Evolutionary conservation across 176 grass and related monocot genomes (phyloP).

Genomic region (Carex kokanica): DNA sequence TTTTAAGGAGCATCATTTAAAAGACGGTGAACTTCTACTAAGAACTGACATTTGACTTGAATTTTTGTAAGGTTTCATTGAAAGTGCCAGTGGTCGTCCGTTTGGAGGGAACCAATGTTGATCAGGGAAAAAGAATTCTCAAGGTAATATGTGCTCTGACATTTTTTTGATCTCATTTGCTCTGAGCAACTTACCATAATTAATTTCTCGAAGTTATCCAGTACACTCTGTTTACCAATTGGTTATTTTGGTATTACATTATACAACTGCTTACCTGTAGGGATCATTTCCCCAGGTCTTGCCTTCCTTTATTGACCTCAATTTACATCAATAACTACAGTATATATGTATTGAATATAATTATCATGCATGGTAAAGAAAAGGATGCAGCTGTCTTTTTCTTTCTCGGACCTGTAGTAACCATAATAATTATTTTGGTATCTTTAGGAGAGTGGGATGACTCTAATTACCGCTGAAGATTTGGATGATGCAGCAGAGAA

Average conservation of each 20-base stretch:
- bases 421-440: constrained; percentile 17
- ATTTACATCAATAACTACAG: not conserved
- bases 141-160: constrained; percentile 48
- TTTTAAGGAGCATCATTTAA: not conserved
- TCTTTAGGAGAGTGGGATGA: constrained; percentile 86
- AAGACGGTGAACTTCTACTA: not conserved
- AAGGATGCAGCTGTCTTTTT: not conserved
- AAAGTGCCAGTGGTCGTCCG: constrained; percentile 98
- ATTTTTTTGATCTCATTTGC: not conserved
- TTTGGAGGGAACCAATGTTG: constrained; percentile 96
- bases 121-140: constrained; percentile 99
- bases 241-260: not conserved
- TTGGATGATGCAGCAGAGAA: constrained; percentile 96
- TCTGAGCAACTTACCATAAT: not conserved
- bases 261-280: not conserved
- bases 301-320: not conserved
- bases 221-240: not conserved
- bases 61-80: constrained; percentile 63
- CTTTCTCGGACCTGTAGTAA: not conserved
- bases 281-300: not conserved
- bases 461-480: constrained; percentile 95
- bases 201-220: not conserved
- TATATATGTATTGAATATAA: not conserved
- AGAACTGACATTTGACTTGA: not conserved
- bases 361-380: not conserved